These are phyloP conservation scores for Mortierella sp. DNA, from an alignment of 371 early-diverging fungal species.

Conservation along the genomic window DNA sequence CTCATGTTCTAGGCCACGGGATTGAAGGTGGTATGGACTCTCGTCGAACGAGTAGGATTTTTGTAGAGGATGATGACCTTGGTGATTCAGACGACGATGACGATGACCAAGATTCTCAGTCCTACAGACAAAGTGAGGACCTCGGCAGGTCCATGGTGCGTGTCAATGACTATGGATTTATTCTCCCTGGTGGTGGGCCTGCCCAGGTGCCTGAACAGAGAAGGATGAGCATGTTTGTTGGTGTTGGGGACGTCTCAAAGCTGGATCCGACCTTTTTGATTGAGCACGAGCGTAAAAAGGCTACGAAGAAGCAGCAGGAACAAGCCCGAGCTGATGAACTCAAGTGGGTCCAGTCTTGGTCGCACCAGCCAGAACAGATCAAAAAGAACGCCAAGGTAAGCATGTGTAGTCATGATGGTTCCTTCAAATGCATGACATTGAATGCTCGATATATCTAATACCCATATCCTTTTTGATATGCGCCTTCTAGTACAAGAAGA, in stretches of 20 bases:
- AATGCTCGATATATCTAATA: too few relatives aligned
- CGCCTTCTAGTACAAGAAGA: slow-evolving; percentile 73
- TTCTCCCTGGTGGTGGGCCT: neutral
- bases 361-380: slow-evolving; percentile 25
- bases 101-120: slow-evolving; percentile 10
- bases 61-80: slow-evolving; percentile 21
- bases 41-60: slow-evolving; percentile 9
- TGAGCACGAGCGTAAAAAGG: slow-evolving; percentile 17
- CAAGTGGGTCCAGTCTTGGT: slow-evolving; percentile 44
- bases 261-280: slow-evolving; percentile 11
- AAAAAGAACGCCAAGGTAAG: slow-evolving; percentile 41
- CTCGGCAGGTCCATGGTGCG: slow-evolving; percentile 1
- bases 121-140: neutral
- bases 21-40: slow-evolving; percentile 36
- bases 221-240: slow-evolving; percentile 14
- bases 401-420: too few relatives aligned
- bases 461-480: too few relatives aligned
- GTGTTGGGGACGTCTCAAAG: slow-evolving; percentile 14
- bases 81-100: slow-evolving; percentile 10
- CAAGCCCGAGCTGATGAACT: slow-evolving; percentile 16
- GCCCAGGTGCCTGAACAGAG: neutral
- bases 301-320: slow-evolving; percentile 27
- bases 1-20: slow-evolving; percentile 20
- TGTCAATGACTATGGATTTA: slow-evolving; percentile 38
- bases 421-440: too few relatives aligned